Base-by-base conservation (phyloP, 2,329 filamentous ascomycete species). In the Paecilomyces formosus region DNA sequence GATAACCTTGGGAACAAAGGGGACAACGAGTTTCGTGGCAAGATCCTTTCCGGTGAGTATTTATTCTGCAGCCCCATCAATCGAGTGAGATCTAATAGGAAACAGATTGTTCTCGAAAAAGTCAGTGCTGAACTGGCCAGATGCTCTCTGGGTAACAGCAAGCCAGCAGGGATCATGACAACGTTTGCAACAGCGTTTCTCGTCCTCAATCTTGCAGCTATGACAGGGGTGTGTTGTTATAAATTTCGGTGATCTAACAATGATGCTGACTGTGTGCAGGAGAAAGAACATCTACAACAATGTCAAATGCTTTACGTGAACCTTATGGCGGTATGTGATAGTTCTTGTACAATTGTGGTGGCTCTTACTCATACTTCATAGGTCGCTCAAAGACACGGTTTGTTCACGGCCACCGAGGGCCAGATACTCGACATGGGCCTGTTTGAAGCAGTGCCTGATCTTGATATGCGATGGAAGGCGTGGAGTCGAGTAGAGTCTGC, bases 401-500 rank as follows among this genome's bases (percentile, higher is more conserved):
- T 83, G 0, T 82, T 83, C 58, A 74, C 75, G 13, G 75, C 76
- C 3, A 78, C 72, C 4, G 80, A 82, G 61, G 73, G 75, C 9
- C 73, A 76, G 58, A 66, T 71, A 13, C 66, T 78, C 1, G 73
- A 76, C 45, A 72, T 71, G 59, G 68, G 68, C 18, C 64, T 81
- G 3, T 74, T 80, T 22, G 76, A 79, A 26, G 60, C 64, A 3
- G 71, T 79, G 6, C 66, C 75, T 13, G 76, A 79, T 60, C 71
- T 77, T 33, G 77, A 81, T 54, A 67, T 72, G 24, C 70, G 75
- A 62, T 83, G 81, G 81, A 80, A 78, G 62, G 76, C 78, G 2
- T 83, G 81, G 81, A 75, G 76, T 60, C 77, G 78, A 54, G 73
- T 82, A 7, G 81, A 83, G 66, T 81, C 78, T 53, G 73, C 73